These are phyloP conservation scores for Dysphania ambrosioides DNA, from an alignment of 148 eudicot species.

Conservation along the genomic window DNA sequence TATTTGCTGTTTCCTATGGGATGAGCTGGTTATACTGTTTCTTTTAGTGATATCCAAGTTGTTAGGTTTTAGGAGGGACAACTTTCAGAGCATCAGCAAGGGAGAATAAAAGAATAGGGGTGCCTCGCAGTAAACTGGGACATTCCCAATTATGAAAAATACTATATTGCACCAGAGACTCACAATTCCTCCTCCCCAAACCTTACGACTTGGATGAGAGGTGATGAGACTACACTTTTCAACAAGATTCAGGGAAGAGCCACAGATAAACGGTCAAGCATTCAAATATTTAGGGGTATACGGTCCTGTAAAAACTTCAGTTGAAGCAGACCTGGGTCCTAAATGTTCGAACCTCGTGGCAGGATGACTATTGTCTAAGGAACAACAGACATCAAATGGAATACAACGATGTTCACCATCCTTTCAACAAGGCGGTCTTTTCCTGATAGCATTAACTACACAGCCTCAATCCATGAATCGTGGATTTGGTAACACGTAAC, in stretches of 20 bases:
- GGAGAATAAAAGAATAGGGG: not conserved
- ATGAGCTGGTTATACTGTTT: too few species aligned
- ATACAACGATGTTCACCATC: conserved; percentile 24
- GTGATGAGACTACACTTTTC: not conserved
- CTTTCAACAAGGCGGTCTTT: conserved; percentile 26
- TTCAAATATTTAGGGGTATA: conserved; percentile 10
- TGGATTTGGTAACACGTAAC: conserved; percentile 16
- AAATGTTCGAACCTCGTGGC: conserved; percentile 22
- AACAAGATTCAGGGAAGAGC: not conserved
- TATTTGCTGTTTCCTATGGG: too few species aligned
- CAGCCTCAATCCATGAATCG: conserved; percentile 16
- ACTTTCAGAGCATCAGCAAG: not conserved
- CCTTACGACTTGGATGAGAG: not conserved
- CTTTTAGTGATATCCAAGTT: too few species aligned
- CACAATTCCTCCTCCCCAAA: not conserved
- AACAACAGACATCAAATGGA: conserved; percentile 23
- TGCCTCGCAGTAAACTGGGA: too few species aligned
- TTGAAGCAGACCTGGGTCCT: conserved; percentile 28
- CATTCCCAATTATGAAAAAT: not conserved
- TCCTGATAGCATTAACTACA: conserved; percentile 33
- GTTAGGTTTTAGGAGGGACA: not conserved
- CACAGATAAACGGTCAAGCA: conserved; percentile 7
- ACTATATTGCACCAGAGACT: not conserved
- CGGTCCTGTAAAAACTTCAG: conserved; percentile 26
- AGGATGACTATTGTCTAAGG: conserved; percentile 12